Evolutionary conservation across 306 rosid genomes (phyloP).

Genomic region (Morella rubra): DNA sequence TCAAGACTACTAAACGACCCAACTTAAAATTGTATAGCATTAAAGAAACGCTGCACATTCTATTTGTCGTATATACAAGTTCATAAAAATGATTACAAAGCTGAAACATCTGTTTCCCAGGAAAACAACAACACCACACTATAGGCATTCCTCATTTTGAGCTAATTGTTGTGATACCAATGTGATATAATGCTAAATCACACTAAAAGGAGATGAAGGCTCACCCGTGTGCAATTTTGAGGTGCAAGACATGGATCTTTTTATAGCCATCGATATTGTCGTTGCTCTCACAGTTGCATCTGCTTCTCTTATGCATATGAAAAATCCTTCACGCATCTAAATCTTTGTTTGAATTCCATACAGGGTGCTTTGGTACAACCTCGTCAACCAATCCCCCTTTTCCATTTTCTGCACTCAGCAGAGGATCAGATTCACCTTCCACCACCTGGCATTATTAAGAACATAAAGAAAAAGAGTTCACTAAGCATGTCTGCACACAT

Average conservation of each 20-base stretch:
- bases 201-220: constrained; percentile 20
- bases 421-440: constrained; percentile 70
- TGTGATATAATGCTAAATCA: constrained; percentile 34
- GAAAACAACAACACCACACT: constrained; percentile 28
- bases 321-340: constrained; percentile 44
- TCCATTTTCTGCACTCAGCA: constrained; percentile 59
- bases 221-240: constrained; percentile 27
- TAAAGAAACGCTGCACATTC: constrained; percentile 18
- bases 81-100: constrained; percentile 26
- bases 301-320: constrained; percentile 19
- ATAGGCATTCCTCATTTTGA: constrained; percentile 29
- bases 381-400: constrained; percentile 38
- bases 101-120: constrained; percentile 30
- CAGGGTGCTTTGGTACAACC: constrained; percentile 43
- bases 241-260: constrained; percentile 26
- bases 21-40: constrained; percentile 10
- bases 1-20: neutral
- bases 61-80: constrained; percentile 28
- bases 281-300: constrained; percentile 36
- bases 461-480: constrained; percentile 18
- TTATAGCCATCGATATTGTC: constrained; percentile 37
- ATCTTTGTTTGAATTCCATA: constrained; percentile 65
- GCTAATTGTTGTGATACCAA: constrained; percentile 33
- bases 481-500: constrained; percentile 1
- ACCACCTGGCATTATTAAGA: constrained; percentile 47